phyloP scores from a whole-genome alignment of 345 rosid species.

The Sapria himalayana region DNA sequence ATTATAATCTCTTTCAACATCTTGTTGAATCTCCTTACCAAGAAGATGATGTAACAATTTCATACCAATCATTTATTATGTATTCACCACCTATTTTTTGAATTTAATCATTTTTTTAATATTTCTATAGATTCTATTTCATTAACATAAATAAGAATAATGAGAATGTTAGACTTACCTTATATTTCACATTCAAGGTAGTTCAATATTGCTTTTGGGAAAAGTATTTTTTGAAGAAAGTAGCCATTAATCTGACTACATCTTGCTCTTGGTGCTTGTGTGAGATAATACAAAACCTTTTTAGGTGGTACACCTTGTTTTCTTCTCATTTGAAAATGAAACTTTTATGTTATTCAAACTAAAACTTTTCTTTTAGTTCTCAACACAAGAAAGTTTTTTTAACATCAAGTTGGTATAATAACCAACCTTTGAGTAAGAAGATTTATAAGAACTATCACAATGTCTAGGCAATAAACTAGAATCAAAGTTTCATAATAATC shows the following conservation, averaged over 20 bases:
- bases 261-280: background rate
- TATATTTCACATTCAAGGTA: background rate
- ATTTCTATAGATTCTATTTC: background rate
- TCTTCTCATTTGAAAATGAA: too few species aligned
- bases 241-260: background rate
- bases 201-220: background rate
- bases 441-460: background rate
- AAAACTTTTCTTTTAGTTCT: too few species aligned
- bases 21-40: too few species aligned
- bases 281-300: background rate
- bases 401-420: background rate
- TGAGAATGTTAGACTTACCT: background rate
- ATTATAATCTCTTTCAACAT: too few species aligned
- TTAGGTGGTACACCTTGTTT: too few species aligned
- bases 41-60: too few species aligned
- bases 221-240: background rate
- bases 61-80: too few species aligned
- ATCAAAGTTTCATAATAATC: background rate
- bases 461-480: background rate
- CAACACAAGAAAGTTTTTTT: background rate
- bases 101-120: background rate
- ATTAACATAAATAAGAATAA: conserved; percentile 2
- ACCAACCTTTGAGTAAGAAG: background rate
- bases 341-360: too few species aligned
- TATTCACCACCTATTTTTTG: background rate